Evolutionary conservation across 208 protist genomes (phyloP).

Genomic region (Angomonas deanei): DNA sequence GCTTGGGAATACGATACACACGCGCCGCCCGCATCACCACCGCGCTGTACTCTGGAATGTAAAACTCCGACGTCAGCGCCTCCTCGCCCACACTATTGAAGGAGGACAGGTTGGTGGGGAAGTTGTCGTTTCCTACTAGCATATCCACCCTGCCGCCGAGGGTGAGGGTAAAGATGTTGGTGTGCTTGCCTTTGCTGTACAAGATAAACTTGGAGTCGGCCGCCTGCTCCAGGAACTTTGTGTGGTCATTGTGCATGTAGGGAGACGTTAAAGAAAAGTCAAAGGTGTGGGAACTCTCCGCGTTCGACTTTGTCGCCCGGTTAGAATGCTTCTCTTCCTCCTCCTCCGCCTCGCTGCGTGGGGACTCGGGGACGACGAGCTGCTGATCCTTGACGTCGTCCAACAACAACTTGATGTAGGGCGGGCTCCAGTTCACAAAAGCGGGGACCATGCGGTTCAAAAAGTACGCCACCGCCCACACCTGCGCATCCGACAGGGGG

Average conservation of each 20-base stretch:
- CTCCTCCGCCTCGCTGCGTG: neutral
- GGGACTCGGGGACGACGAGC: slow-evolving; percentile 22
- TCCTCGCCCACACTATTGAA: slow-evolving; percentile 75
- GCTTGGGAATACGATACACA: slow-evolving; percentile 51
- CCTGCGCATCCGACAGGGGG: slow-evolving; percentile 67
- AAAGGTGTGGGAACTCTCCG: neutral
- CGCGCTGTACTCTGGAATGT: slow-evolving; percentile 74
- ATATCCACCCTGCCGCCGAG: slow-evolving; percentile 69
- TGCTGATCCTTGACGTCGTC: slow-evolving; percentile 71
- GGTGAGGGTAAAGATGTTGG: slow-evolving; percentile 60
- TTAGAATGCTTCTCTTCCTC: neutral
- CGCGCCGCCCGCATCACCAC: slow-evolving; percentile 59
- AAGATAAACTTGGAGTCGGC: slow-evolving; percentile 48
- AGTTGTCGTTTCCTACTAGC: slow-evolving; percentile 49
- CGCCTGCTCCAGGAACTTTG: slow-evolving; percentile 30
- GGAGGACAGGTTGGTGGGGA: slow-evolving; percentile 39
- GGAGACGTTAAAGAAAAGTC: neutral
- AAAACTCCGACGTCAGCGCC: slow-evolving; percentile 55
- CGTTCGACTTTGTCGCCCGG: neutral
- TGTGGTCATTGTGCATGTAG: slow-evolving; percentile 13
- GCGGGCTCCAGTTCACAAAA: slow-evolving; percentile 64
- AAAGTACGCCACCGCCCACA: slow-evolving; percentile 84
- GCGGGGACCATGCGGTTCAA: slow-evolving; percentile 50
- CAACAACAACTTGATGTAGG: slow-evolving; percentile 77
- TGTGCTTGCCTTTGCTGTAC: slow-evolving; percentile 50